Evolutionary conservation across 176 grass and related monocot species (phyloP), one percentile per base, ranked within the genome.

Genomic region (Coix lacrymajobi): DNA sequence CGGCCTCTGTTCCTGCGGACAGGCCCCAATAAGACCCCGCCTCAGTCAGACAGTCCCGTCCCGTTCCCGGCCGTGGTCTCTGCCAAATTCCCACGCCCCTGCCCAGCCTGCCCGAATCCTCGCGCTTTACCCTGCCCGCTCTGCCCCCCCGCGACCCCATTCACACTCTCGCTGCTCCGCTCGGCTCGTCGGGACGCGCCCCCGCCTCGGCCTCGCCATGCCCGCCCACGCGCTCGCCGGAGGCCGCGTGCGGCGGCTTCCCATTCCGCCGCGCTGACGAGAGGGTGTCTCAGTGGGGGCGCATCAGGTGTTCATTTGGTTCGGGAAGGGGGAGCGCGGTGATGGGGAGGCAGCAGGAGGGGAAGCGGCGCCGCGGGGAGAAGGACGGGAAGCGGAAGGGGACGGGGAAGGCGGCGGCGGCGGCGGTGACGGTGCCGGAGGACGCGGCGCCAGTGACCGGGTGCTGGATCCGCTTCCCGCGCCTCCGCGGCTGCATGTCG

Each of bases 391-490:
- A 52, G 90, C 84, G 69, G 62, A 81, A 69, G 9, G 64, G 78
- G 43, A 34, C 11, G 71, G 72, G 86, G 34, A 85, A 84, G 76
- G 63, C 64, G 10, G 72, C 67, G 62, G 56, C 24, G 75, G 76
- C 17, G 69, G 80, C 14, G 78, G 73, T 7, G 56, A 22, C 30
- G 65, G 45, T 64, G 73, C 75, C 77, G 63, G 87, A 92, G 32
- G 85, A 86, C 29, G 87, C 46, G 69, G 86, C 51, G 65, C 79
- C 79, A 52, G 79, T 89, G 36, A 78, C 72, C 24, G 92, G 92
- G 39, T 93, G 96, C 82, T 98, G 96, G 96, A 95, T 95, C 94
- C 94, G 86, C 76, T 71, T 95, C 72, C 91, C 85, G 17, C 82
- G 84, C 54, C 84, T 93, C 43, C 79, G 85, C 32, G 85, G 89